These are phyloP conservation scores for Astragalus glycyphyllos DNA, from an alignment of 306 rosid genomes.

Conservation along the genomic window DNA sequence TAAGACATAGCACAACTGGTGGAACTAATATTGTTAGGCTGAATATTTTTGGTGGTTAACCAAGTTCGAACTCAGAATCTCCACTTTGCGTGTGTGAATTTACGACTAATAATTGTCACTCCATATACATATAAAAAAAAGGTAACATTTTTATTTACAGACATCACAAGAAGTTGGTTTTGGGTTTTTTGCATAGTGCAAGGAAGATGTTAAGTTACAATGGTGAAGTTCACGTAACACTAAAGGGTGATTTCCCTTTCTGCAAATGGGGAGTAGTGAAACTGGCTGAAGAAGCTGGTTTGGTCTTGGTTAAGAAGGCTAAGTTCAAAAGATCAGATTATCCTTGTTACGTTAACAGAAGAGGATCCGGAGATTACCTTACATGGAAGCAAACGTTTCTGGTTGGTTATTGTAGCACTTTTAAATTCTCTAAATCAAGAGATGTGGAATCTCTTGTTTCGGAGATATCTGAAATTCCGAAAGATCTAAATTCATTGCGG, in stretches of 20 bases:
- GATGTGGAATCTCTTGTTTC: neutral
- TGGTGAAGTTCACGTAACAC: slow-evolving; percentile 59
- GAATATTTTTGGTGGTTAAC: too few relatives aligned
- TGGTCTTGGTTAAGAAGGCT: slow-evolving; percentile 23
- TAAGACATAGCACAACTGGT: too few relatives aligned
- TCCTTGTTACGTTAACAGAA: slow-evolving; percentile 42
- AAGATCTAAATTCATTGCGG: neutral
- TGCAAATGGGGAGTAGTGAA: slow-evolving; percentile 42
- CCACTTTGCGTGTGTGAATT: too few relatives aligned
- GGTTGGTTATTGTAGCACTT: slow-evolving; percentile 43
- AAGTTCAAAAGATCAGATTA: neutral
- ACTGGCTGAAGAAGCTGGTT: slow-evolving; percentile 36
- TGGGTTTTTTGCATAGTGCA: slow-evolving; percentile 45
- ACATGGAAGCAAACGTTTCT: neutral
- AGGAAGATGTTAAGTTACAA: slow-evolving; percentile 11
- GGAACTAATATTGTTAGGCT: too few relatives aligned
- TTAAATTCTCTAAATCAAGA: slow-evolving; percentile 22
- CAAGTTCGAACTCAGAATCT: too few relatives aligned
- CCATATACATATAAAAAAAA: too few relatives aligned
- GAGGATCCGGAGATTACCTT: slow-evolving; percentile 10
- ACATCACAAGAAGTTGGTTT: slow-evolving; percentile 23
- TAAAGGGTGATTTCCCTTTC: slow-evolving; percentile 44
- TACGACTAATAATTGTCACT: too few relatives aligned
- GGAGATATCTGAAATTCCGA: neutral
- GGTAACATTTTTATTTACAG: neutral